These are phyloP conservation scores for Protomyces arabidopsidicola DNA, from an alignment of 1,139 yeast species.

Conservation along the genomic window DNA sequence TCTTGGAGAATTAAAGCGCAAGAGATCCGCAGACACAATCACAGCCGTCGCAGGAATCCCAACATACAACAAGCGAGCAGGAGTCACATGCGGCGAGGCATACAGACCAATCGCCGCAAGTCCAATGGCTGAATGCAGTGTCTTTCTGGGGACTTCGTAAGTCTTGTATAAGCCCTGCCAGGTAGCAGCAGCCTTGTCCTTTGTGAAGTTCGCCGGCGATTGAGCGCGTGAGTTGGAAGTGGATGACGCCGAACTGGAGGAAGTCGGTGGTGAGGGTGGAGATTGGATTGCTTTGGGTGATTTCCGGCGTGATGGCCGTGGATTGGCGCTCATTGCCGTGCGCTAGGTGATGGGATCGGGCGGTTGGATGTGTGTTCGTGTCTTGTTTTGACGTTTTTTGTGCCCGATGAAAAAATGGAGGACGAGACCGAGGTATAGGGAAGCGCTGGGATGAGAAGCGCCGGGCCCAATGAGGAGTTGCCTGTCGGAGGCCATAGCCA, in stretches of 20 bases:
- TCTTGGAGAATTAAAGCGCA: conserved; percentile 58
- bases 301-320: background rate
- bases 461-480: background rate
- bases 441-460: too few relatives aligned
- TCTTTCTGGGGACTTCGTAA: conserved; percentile 84
- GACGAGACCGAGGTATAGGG: too few relatives aligned
- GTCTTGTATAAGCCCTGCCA: conserved; percentile 38
- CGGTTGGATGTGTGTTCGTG: background rate
- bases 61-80: background rate
- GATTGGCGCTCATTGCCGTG: background rate
- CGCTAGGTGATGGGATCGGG: background rate
- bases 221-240: background rate
- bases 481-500: background rate
- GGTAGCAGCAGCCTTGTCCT: background rate
- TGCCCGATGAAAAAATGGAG: background rate
- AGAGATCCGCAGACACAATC: conserved; percentile 49
- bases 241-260: background rate
- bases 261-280: conserved; percentile 1
- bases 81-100: conserved; percentile 31
- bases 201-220: background rate
- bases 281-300: background rate
- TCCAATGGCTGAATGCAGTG: conserved; percentile 83
- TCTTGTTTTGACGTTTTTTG: background rate
- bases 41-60: conserved; percentile 13
- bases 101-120: conserved; percentile 69